Base-by-base conservation (phyloP, 331 rosid species). In the Quercus lobata region DNA sequence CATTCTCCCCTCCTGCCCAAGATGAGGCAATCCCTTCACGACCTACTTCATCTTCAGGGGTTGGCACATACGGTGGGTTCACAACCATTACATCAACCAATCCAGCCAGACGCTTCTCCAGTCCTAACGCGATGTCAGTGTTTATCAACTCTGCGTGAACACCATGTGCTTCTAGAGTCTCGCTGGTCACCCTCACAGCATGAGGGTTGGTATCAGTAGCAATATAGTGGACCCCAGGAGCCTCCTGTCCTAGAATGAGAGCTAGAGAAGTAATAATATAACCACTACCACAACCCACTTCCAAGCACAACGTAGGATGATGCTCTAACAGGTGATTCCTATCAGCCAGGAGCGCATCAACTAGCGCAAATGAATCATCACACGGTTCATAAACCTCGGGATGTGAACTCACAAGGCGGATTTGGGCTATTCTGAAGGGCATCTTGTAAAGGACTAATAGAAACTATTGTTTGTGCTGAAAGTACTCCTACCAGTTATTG, bases 1-100 rank as follows among this genome's bases (percentile, higher is more conserved):
- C 99, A 52, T 92, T 91, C 85, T 90, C 97, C 58, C 99, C 99
- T 5, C 99, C 99, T 2, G 98, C 99, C 98, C 98, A 96, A 75
- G 99, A 85, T 46, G 97, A 76, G 24, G 89, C 81, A 35, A 96
- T 92, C 24, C 98, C 98, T 82, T 81, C 88, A 15, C 86, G 73
- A 19, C 97, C 97, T 11, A 93, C 98, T 84, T 96, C 99, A 52
- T 89, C 89, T 81, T 96, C 98, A 24, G 98, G 99, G 65, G 98
- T 96, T 57, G 97, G 98, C 46, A 96, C 99, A 77, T 93, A 96
- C 46, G 99, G 99, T 1, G 99, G 98, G 76, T 96, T 96, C 82
- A 96, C 99, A 66, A 93, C 93, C 79, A 96, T 84, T 37, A 96
- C 95, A 78, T 96, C 99, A 72, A 96, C 90, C 80, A 79, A 73